phyloP scores from a whole-genome alignment of 495 filamentous ascomycete species.

The Apodospora peruviana region DNA sequence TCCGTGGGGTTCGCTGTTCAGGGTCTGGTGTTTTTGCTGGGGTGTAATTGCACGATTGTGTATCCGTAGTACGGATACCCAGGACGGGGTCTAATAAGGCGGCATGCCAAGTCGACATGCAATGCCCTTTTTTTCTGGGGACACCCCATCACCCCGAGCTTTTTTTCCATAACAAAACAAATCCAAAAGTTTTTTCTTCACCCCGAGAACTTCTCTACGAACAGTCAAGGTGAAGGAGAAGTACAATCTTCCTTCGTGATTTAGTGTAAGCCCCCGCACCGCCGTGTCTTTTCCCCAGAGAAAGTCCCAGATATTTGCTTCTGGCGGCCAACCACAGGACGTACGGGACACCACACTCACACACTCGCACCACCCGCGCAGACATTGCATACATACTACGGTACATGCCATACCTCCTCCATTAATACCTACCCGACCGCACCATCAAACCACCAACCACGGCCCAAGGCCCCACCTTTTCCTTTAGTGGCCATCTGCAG shows the following conservation, averaged over 20 bases:
- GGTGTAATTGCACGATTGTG: slow-evolving; percentile 7
- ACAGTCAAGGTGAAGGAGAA: neutral
- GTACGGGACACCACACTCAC: neutral
- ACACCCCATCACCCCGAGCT: neutral
- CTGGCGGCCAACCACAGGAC: slow-evolving; percentile 10
- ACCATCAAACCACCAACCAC: slow-evolving; percentile 13
- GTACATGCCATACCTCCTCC: slow-evolving; percentile 4
- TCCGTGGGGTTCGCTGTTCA: slow-evolving; percentile 26
- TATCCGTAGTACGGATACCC: too few relatives aligned
- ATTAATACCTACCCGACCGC: slow-evolving; percentile 10
- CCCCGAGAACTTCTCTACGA: neutral
- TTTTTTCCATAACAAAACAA: neutral
- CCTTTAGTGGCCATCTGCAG: slow-evolving; percentile 19
- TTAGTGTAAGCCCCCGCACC: neutral
- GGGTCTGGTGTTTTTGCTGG: neutral
- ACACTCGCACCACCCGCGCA: slow-evolving; percentile 3
- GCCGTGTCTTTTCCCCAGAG: neutral
- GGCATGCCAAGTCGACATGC: slow-evolving; percentile 2
- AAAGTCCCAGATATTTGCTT: slow-evolving; percentile 2
- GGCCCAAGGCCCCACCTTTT: slow-evolving; percentile 23
- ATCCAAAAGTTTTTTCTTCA: neutral
- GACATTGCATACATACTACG: slow-evolving; percentile 5
- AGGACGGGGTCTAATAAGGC: too few relatives aligned
- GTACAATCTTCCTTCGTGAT: neutral
- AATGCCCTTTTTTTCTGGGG: slow-evolving; percentile 3